phyloP scores from a whole-genome alignment of 1,284 basidiomycete genomes.

The Papiliotrema terrestris region DNA sequence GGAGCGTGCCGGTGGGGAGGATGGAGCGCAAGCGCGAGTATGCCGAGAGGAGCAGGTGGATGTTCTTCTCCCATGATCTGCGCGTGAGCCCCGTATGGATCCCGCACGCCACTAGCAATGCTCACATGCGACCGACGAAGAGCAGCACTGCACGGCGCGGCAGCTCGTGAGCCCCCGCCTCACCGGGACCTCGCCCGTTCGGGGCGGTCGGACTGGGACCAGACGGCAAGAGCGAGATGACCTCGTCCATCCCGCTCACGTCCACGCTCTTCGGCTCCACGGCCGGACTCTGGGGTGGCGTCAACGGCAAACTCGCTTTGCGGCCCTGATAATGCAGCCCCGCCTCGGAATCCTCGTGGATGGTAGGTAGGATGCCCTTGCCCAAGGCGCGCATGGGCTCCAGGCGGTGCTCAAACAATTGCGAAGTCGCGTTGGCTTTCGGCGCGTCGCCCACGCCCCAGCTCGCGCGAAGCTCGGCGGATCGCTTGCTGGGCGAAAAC shows the following conservation, averaged over 20 bases:
- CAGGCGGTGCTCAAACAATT: neutral
- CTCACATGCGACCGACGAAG: constrained; percentile 48
- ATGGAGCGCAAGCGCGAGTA: constrained; percentile 44
- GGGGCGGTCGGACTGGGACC: neutral
- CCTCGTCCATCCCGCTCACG: neutral
- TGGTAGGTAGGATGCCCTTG: constrained; percentile 1
- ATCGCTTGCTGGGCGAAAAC: constrained; percentile 51
- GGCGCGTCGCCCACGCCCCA: constrained; percentile 50
- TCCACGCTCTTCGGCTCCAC: constrained; percentile 14
- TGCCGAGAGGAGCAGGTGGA: constrained; percentile 55
- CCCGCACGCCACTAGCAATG: neutral
- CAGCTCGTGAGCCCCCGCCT: constrained; percentile 1
- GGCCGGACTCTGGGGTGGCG: constrained; percentile 37
- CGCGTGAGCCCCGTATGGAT: neutral
- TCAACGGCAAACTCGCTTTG: constrained; percentile 36
- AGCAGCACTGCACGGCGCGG: constrained; percentile 39
- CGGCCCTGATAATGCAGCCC: constrained; percentile 41
- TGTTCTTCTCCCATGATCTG: constrained; percentile 59
- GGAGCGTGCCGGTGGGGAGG: constrained; percentile 28
- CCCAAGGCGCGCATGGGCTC: constrained; percentile 3
- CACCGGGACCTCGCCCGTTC: neutral
- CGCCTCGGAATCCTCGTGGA: constrained; percentile 2
- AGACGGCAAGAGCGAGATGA: neutral
- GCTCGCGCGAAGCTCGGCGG: constrained; percentile 45
- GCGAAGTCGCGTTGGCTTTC: neutral